phyloP scores from a whole-genome alignment of 805 yeast genomes.

The Candida xiaguanensis region DNA sequence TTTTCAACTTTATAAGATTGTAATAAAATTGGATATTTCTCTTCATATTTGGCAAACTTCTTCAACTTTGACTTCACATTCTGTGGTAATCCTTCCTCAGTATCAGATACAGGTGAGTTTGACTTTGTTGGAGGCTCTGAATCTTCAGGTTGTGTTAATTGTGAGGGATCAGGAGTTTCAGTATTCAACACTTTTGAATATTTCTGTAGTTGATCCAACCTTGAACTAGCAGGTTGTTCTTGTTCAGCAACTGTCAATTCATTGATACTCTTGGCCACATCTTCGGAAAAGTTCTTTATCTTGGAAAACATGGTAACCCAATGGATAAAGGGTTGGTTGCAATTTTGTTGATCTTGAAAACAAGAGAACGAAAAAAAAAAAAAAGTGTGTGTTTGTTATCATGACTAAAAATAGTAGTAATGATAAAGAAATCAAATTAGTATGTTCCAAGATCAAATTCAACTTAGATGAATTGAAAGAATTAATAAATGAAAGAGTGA shows the following conservation, averaged over 20 bases:
- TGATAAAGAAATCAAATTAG: constrained; percentile 8
- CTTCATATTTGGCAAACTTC: constrained; percentile 83
- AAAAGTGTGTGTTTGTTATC: constrained; percentile 1
- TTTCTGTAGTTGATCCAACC: constrained; percentile 29
- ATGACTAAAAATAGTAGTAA: background rate
- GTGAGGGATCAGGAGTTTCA: constrained; percentile 46
- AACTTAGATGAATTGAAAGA: constrained; percentile 18
- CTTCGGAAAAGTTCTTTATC: constrained; percentile 41
- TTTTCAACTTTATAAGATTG: constrained; percentile 85
- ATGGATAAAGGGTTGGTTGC: constrained; percentile 1
- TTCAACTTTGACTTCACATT: constrained; percentile 59
- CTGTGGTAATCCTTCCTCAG: constrained; percentile 47
- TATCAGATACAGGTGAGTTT: constrained; percentile 8
- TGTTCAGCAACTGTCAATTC: constrained; percentile 19
- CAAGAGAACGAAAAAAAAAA: background rate
- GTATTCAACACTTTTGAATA: constrained; percentile 32
- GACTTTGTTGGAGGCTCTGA: constrained; percentile 6
- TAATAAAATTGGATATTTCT: constrained; percentile 79
- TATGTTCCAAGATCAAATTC: constrained; percentile 9
- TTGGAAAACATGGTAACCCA: constrained; percentile 34
- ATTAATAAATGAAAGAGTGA: constrained; percentile 30
- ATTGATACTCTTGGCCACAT: constrained; percentile 41
- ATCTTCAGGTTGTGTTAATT: constrained; percentile 46
- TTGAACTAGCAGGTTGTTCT: constrained; percentile 10
- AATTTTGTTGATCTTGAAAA: constrained; percentile 2